Conservation (phyloP, 1,284 basidiomycete genomes). For the Fistulina hepatica region DNA sequence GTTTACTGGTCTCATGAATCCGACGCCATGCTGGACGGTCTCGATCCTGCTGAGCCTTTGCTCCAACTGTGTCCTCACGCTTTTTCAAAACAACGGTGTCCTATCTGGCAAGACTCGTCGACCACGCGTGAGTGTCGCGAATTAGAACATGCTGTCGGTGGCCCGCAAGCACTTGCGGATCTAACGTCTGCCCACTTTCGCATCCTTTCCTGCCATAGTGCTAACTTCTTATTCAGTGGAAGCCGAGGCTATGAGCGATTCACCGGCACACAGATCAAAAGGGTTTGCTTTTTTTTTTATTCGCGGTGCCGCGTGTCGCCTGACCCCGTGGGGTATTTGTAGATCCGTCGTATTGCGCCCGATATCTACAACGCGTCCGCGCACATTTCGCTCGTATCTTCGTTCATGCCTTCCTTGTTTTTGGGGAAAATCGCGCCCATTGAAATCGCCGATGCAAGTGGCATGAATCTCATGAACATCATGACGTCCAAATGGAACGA, state of each 20-base stretch:
- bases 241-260: conserved; percentile 84
- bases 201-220: too few relatives aligned
- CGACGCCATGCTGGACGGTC: conserved; percentile 37
- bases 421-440: conserved; percentile 57
- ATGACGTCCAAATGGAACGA: conserved; percentile 62
- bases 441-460: conserved; percentile 77
- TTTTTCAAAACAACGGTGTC: conserved; percentile 63
- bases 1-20: conserved; percentile 74
- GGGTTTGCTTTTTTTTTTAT: conserved; percentile 31
- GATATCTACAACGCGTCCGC: conserved; percentile 56
- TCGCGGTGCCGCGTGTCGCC: conserved; percentile 3
- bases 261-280: conserved; percentile 77
- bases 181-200: too few relatives aligned
- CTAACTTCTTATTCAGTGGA: too few relatives aligned
- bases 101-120: conserved; percentile 91
- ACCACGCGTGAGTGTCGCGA: conserved; percentile 66
- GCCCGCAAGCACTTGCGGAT: conserved; percentile 59
- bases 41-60: conserved; percentile 45
- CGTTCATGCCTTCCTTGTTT: conserved; percentile 76
- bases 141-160: conserved; percentile 59
- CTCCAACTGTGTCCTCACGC: conserved; percentile 48
- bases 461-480: conserved; percentile 82
- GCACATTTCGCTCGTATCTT: conserved; percentile 74
- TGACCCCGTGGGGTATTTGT: conserved; percentile 4
- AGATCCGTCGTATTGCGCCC: conserved; percentile 52